phyloP scores from a whole-genome alignment of 306 rosid species.

The Datisca glomerata region DNA sequence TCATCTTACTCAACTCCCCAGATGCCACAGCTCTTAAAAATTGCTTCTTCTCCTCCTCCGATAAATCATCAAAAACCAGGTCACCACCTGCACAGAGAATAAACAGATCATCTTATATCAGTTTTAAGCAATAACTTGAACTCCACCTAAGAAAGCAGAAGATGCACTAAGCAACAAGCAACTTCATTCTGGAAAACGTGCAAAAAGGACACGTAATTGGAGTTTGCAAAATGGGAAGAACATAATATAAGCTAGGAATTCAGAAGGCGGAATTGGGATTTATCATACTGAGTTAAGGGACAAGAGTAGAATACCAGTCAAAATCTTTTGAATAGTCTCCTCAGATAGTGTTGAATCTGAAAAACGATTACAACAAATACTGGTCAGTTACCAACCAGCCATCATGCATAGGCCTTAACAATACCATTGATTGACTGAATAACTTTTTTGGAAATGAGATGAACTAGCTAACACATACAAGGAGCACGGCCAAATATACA shows the following conservation, averaged over 20 bases:
- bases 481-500: no score
- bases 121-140: slow-evolving; percentile 8
- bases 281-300: slow-evolving; percentile 2
- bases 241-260: neutral
- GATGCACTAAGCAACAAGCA: neutral
- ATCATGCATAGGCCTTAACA: no score
- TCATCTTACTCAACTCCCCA: slow-evolving; percentile 85
- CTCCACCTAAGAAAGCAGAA: neutral
- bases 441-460: no score
- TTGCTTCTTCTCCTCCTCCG: slow-evolving; percentile 64
- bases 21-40: slow-evolving; percentile 73
- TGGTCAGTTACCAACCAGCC: no score
- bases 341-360: slow-evolving; percentile 53
- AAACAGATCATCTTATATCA: slow-evolving; percentile 12
- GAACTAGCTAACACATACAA: no score
- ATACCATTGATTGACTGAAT: no score
- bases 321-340: slow-evolving; percentile 41
- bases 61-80: slow-evolving; percentile 61
- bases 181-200: no score
- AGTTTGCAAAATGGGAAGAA: no score
- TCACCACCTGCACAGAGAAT: slow-evolving; percentile 43
- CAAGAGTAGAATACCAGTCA: slow-evolving; percentile 41
- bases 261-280: slow-evolving; percentile 4
- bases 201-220: no score
- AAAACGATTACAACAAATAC: no score